Percentiles rank a stretch among this genome's conserved stretches.
These are phyloP conservation scores for Cryptosporidium meleagridis DNA, from an alignment of 169 alveolate species.

Conservation along the genomic window DNA sequence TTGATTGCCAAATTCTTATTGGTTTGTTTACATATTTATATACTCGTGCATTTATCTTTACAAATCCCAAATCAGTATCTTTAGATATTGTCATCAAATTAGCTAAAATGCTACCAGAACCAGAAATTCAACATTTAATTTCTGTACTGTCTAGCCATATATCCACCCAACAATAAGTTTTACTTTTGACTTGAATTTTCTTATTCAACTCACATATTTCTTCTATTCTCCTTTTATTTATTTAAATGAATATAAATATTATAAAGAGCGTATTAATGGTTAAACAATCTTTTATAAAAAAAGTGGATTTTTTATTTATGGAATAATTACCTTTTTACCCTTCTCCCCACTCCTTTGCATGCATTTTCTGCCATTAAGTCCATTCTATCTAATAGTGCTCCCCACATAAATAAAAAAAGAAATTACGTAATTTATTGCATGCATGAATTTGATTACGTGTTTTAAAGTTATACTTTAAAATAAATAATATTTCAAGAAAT, in stretches of 20 bases:
- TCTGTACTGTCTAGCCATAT: conserved; percentile 33
- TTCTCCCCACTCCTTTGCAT: not conserved
- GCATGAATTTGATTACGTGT: not conserved
- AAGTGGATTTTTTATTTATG: not conserved
- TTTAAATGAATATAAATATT: too few relatives aligned
- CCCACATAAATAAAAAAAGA: not conserved
- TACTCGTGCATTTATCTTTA: conserved; percentile 75
- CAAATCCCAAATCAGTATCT: conserved; percentile 69
- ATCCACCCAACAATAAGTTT: not conserved
- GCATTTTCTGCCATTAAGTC: not conserved
- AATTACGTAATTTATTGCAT: not conserved
- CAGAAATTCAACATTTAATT: conserved; percentile 49
- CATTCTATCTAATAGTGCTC: not conserved
- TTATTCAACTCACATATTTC: too few relatives aligned
- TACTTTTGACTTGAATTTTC: not conserved
- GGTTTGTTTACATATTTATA: conserved; percentile 88
- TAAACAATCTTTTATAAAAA: too few relatives aligned
- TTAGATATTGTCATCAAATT: conserved; percentile 39
- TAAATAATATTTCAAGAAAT: too few relatives aligned
- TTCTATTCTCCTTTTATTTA: not conserved
- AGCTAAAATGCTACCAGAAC: conserved; percentile 70
- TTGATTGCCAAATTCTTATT: conserved; percentile 96
- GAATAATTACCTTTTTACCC: too few relatives aligned
- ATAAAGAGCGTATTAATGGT: not conserved
- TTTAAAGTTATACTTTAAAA: too few relatives aligned